Base-by-base conservation (phyloP, 116 monocot species). In the Iris pallida region DNA sequence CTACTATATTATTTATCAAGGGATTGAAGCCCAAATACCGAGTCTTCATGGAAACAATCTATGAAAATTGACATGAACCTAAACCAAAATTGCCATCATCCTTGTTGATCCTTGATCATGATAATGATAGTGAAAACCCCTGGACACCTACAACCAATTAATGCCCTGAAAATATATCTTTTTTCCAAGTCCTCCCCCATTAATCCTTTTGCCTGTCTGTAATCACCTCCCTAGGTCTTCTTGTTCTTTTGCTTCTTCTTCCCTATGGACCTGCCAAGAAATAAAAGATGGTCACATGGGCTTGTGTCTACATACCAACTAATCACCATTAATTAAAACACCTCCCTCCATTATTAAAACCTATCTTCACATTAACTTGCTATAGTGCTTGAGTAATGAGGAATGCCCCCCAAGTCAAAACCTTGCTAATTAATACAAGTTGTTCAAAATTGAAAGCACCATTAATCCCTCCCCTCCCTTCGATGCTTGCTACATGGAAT, bases 391-490 rank as follows among this genome's bases (percentile, higher is more conserved):
- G 55, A 55, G 55, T 55, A 18, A 16, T 16, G 55, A 55, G 55
- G 17, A 18, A 11, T 16, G 47, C 45, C 16, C 30, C 30, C 52
- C 53, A 67, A 67, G 67, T 67, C 67, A 67, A 67, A 20, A 40
- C 18, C 2, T 30, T 30, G 54, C 54, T 42, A 51, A 7, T 51
- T 9, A 67, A 53, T 67, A 54, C 17, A n/a, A 67, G 10, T 53
- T 53, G 43, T 67, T 40, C 41, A 67, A 54, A 67, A 54, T 67
- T 67, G 49, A 67, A 67, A 43, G 67, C 67, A 40, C 67, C 47
- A 54, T 67, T 67, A 67, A 67, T 67, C 42, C 42, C 14, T 42
- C 67, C 42, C 67, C 42, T 5, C 10, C 9, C 40, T 67, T 67
- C 42, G 54, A 67, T 54, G 54, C 54, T 8, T 30, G 30, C 30